Evolutionary conservation across 2,329 filamentous ascomycete genomes (phyloP), one percentile per base, ranked within the genome.

Genomic region (Plectosphaerella sp.): DNA sequence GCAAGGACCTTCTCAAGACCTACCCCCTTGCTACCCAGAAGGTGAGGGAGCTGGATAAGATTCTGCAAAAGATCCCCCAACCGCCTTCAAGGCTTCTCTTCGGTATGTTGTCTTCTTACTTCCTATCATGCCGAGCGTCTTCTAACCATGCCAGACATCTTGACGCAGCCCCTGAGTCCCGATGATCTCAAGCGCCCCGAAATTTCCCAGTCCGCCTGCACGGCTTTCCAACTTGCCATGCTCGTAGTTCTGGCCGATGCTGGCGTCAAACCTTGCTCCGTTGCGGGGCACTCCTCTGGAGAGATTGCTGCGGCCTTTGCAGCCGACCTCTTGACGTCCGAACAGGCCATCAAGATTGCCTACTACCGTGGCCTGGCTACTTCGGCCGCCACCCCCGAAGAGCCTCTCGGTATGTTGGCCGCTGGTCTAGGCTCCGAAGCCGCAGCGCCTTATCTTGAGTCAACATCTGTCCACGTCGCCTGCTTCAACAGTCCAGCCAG

Each of bases 221-320:
- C 59, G 1, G 58, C 57, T 3, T 47, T 62, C 10, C 60, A 62
- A 49, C 49, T 48, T 20, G 63, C 60, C 2, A 50, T 68, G 1
- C 59, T 67, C 7, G 61, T 67, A 8, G 51, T 64, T 2, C 55
- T 68, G 1, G 37, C 51, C 0, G 53, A 59, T 0, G 67, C 67
- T 5, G 67, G 67, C 3, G 51, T 77, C 16, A 45, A 49, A 0
- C 66, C 72, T 6, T 37, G 53, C 2, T 66, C 64, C 1, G 72
- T 75, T 0, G 66, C 77, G 3, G 76, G 77, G 3, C 77, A 79
- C 56, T 78, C 75, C 0, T 74, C 72, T 0, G 77, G 77, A 2
- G 77, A 80, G 55, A 78, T 79, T 15, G 75, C 62, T 1, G 76
- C 76, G 0, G 77, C 74, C 0, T 81, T 78, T 55, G 75, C 76